Evolutionary conservation across 2,329 filamentous ascomycete species (phyloP), one percentile per base, ranked within the genome.

Genomic region (Ophiocordyceps unilateralis): DNA sequence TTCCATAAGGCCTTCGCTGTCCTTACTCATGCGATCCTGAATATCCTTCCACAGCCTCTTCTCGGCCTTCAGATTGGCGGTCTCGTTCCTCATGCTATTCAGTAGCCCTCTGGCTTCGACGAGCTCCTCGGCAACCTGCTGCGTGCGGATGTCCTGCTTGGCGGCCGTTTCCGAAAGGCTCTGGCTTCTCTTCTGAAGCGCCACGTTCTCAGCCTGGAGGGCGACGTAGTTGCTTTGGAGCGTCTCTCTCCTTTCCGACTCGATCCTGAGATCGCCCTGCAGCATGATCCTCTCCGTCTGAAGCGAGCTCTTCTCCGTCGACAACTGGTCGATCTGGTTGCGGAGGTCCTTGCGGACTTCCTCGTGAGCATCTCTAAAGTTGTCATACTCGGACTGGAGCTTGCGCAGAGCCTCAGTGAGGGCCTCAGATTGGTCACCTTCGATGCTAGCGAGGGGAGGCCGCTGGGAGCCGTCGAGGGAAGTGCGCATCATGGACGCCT

Each of bases 1-100:
- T 46, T 93, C 84, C 37, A 83, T 72, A 12, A 96, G 67, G 19
- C 67, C 76, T 55, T 94, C 86, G 49, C 91, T 94, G 55, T 96
- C 88, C 53, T 91, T 85, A 48, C 76, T 82, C 38, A 96, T 69
- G 42, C 93, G 79, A 48, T 83, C 81, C 57, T 96, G 88, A 28
- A 95, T 93, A 44, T 82, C 85, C 65, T 91, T 93, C 83, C 84
- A 94, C 10, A 98, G 70, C 32, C 86, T 83, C 64, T 94, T 94
- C 61, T 96, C 89, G 0, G 89, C 88, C 59, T 93, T 94, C 28
- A 95, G 73, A 55, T 96, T 95, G 15, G 87, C 81, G 43, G 81
- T 86, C 58, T 98, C 91, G 49, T 86, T 87, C 42, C 87, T 82
- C 60, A 95, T 74, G 54, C 86, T 88, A 55, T 98, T 89, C 4